Percentiles rank a stretch among this genome's conserved stretches.
phyloP scores from a whole-genome alignment of 73 alveolate species.

The Paramecium sonneborni region DNA sequence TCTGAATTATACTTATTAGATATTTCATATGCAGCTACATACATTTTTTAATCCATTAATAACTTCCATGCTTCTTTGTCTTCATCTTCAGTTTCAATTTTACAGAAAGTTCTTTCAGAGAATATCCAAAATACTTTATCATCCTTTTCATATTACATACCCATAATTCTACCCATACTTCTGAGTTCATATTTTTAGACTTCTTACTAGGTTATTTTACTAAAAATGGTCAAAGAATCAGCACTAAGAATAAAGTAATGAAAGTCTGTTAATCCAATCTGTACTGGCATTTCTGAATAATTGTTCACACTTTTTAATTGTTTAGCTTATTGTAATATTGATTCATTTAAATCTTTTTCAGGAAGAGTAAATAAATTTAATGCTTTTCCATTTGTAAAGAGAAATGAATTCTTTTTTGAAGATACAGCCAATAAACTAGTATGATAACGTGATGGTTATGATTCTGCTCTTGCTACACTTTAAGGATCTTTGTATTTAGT shows the following conservation, averaged over 20 bases:
- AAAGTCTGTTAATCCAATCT: constrained; percentile 42
- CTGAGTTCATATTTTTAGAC: constrained; percentile 42
- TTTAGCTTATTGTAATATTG: background rate
- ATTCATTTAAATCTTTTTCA: constrained; percentile 43
- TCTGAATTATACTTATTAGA: constrained; percentile 4
- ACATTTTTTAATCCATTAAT: constrained; percentile 39
- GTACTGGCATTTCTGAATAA: constrained; percentile 32
- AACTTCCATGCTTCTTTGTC: constrained; percentile 57
- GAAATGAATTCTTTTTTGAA: background rate
- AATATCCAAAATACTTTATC: background rate
- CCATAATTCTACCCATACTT: constrained; percentile 51
- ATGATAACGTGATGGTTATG: constrained; percentile 10
- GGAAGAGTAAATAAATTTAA: constrained; percentile 17
- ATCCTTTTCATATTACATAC: constrained; percentile 49
- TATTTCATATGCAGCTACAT: constrained; percentile 22
- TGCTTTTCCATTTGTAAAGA: constrained; percentile 23
- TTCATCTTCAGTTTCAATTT: constrained; percentile 5
- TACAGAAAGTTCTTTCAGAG: constrained; percentile 22
- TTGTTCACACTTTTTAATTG: background rate
- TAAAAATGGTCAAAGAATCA: background rate
- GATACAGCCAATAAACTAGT: constrained; percentile 11
- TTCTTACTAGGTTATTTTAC: background rate
- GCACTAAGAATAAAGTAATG: constrained; percentile 1
- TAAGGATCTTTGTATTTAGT: constrained; percentile 34
- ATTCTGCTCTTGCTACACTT: constrained; percentile 51